phyloP scores from a whole-genome alignment of 495 filamentous ascomycete species.

The Penicillium paradoxum region DNA sequence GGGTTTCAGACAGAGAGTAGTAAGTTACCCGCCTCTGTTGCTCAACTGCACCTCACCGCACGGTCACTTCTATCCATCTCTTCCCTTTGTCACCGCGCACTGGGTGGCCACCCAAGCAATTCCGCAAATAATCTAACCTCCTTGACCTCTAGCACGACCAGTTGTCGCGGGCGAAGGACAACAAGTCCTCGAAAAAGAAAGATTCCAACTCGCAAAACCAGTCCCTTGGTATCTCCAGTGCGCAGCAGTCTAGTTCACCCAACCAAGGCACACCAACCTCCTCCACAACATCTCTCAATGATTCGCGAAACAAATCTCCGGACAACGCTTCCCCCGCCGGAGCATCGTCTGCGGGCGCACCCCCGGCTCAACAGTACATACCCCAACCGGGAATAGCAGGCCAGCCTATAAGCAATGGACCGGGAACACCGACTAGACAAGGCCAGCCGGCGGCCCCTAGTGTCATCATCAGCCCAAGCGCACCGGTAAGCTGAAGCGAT shows the following conservation, averaged over 20 bases:
- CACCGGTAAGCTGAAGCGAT: constrained; percentile 64
- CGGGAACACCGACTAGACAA: constrained; percentile 64
- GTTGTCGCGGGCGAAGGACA: constrained; percentile 95
- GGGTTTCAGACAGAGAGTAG: constrained; percentile 95
- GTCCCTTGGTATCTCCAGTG: constrained; percentile 34
- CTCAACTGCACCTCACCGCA: constrained; percentile 15
- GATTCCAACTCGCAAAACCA: constrained; percentile 60
- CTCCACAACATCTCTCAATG: constrained; percentile 81
- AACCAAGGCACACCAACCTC: constrained; percentile 72
- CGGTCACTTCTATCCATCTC: constrained; percentile 10
- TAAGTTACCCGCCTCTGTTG: constrained; percentile 48
- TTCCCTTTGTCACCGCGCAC: constrained; percentile 13
- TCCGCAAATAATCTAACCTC: constrained; percentile 23
- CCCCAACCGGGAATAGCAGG: constrained; percentile 30
- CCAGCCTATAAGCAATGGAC: constrained; percentile 50
- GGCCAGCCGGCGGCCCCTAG: constrained; percentile 70
- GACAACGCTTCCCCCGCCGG: constrained; percentile 55
- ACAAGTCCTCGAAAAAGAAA: constrained; percentile 93
- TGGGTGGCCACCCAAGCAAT: constrained; percentile 9
- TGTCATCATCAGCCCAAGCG: constrained; percentile 92
- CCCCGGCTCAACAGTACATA: constrained; percentile 34
- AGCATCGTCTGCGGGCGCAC: constrained; percentile 17
- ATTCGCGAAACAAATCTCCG: constrained; percentile 72
- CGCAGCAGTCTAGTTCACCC: constrained; percentile 59
- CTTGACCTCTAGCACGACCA: constrained; percentile 58